Evolutionary conservation across 1,284 basidiomycete species (phyloP).

Genomic region (Boletus semigastroideus): DNA sequence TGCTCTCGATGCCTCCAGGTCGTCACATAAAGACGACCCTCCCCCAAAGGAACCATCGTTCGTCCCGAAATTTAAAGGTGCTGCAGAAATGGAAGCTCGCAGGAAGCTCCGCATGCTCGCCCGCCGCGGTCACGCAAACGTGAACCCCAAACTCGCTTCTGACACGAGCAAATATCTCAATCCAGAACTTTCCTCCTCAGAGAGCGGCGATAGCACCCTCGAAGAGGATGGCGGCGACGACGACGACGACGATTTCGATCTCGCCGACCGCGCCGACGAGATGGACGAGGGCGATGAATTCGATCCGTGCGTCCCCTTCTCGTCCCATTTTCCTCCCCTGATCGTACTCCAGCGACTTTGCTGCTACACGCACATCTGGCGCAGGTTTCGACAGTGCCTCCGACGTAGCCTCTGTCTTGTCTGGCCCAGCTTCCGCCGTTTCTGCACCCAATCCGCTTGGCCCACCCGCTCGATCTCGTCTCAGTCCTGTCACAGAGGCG

Average conservation of each 20-base stretch:
- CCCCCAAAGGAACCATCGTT: conserved; percentile 45
- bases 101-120: conserved; percentile 60
- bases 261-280: conserved; percentile 45
- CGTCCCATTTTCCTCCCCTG: conserved; percentile 1
- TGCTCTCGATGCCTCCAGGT: conserved; percentile 2
- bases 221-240: conserved; percentile 45
- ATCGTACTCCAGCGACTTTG: conserved; percentile 43
- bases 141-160: conserved; percentile 30
- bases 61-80: conserved; percentile 71
- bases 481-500: conserved; percentile 69
- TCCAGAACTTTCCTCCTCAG: conserved; percentile 53
- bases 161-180: conserved; percentile 34
- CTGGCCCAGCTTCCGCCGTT: conserved; percentile 47
- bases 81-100: conserved; percentile 76
- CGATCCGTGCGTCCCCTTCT: conserved; percentile 59
- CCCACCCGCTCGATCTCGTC: conserved; percentile 50
- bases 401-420: conserved; percentile 55
- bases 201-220: conserved; percentile 45
- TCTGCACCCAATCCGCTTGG: conserved; percentile 54
- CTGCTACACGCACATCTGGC: conserved; percentile 45
- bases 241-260: conserved; percentile 53
- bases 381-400: conserved; percentile 56
- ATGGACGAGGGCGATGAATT: conserved; percentile 71
- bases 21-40: conserved; percentile 36
- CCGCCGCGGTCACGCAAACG: conserved; percentile 43